Evolutionary conservation across 2,329 filamentous ascomycete species (phyloP).

Genomic region (Ophiostoma australiae): DNA sequence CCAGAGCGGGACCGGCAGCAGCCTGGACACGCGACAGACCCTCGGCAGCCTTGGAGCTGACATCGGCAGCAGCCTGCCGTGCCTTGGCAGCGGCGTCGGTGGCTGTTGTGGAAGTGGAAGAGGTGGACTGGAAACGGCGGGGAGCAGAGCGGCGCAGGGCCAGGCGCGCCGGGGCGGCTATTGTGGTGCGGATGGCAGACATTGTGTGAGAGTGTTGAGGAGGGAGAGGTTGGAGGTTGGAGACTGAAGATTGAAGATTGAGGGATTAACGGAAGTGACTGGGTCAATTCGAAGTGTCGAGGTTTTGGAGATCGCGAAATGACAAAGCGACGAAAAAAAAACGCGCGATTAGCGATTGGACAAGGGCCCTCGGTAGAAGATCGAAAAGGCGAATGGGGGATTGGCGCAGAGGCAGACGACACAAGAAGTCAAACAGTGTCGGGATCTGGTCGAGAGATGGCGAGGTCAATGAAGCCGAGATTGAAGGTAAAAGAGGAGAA

Average conservation of each 20-base stretch:
- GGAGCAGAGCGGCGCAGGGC: constrained; percentile 36
- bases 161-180: constrained; percentile 32
- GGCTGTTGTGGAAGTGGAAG: constrained; percentile 48
- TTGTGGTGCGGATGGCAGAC: constrained; percentile 37
- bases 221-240: not conserved
- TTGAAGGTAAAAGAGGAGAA: constrained; percentile 14
- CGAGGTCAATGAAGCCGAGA: constrained; percentile 10
- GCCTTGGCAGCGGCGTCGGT: constrained; percentile 42
- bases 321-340: constrained; percentile 15
- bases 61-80: constrained; percentile 39
- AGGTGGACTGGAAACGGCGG: constrained; percentile 54
- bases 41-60: constrained; percentile 65
- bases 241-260: not conserved
- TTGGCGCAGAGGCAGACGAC: not conserved
- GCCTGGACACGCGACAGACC: constrained; percentile 77
- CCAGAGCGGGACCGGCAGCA: constrained; percentile 72
- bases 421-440: not conserved
- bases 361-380: constrained; percentile 10
- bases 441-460: not conserved
- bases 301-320: not conserved
- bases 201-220: constrained; percentile 13
- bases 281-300: not conserved
- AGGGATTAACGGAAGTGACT: not conserved
- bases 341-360: constrained; percentile 19
- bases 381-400: not conserved